Conservation (phyloP, 306 rosid genomes). For the Canavalia gladiata region DNA sequence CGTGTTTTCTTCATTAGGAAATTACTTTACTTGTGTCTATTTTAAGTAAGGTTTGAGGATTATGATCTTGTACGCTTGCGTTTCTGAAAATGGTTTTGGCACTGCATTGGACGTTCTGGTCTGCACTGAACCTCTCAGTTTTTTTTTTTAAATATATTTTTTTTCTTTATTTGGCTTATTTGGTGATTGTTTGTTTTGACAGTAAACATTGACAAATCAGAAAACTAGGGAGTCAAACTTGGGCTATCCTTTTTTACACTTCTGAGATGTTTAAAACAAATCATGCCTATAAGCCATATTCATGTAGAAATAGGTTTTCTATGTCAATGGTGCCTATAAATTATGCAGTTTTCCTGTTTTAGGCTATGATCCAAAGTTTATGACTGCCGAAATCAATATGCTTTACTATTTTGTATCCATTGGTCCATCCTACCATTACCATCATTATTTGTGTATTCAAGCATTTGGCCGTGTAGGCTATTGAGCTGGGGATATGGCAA, state of each 20-base stretch:
- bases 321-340: not conserved
- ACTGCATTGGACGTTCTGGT: slow-evolving; percentile 17
- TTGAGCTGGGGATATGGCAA: slow-evolving; percentile 16
- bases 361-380: not conserved
- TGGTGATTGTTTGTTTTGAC: slow-evolving; percentile 37
- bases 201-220: slow-evolving; percentile 22
- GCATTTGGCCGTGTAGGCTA: no score
- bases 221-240: slow-evolving; percentile 24
- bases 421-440: slow-evolving; percentile 16
- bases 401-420: slow-evolving; percentile 30
- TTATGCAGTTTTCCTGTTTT: slow-evolving; percentile 22
- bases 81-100: slow-evolving; percentile 43
- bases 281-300: not conserved
- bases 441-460: slow-evolving; percentile 31
- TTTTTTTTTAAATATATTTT: slow-evolving; percentile 2
- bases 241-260: not conserved
- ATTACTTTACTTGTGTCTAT: slow-evolving; percentile 45
- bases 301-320: slow-evolving; percentile 10
- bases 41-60: slow-evolving; percentile 48
- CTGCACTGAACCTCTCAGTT: slow-evolving; percentile 12
- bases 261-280: slow-evolving; percentile 20
- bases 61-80: slow-evolving; percentile 25
- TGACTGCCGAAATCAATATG: slow-evolving; percentile 9
- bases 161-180: slow-evolving; percentile 43
- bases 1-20: slow-evolving; percentile 30